Base-by-base conservation (phyloP, 441 rosid genomes). In the Adansonia gregorii region DNA sequence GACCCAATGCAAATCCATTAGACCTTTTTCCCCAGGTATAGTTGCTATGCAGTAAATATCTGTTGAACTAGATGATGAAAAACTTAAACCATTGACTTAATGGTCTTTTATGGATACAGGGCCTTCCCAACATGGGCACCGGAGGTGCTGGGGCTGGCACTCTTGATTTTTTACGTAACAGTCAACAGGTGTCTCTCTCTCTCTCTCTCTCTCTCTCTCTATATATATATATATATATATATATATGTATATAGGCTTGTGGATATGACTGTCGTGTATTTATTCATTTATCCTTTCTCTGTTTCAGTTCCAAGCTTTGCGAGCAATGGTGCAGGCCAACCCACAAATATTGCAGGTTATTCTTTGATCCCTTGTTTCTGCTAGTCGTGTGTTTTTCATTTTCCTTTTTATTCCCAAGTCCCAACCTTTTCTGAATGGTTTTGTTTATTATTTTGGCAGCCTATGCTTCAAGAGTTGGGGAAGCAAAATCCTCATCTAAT, bases 241-340 rank as follows among this genome's bases (percentile, higher is more conserved):
- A n/a, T n/a, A n/a, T n/a, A n/a, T 46, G 45, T 46, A 2, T 48
- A 43, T 56, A 20, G 12, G 2, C 45, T 52, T 8, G 67, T 46
- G n/a, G 17, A 11, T 51, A 3, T 43, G 63, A 46, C 74, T 24
- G 43, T n/a, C 43, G 6, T 20, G 59, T 51, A 49, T 55, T 5
- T 2, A 58, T 20, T 67, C 24, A 14, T 19, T 20, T 69, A 49
- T 15, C 63, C 58, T 20, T 4, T 56, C 24, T 67, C 6, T 85
- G 19, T 79, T 79, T 52, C 85, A 95, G 99, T 93, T 95, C 81
- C 99, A 95, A 91, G 92, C 97, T 75, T 86, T 95, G 84, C 85
- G 98, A 72, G 87, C 96, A 43, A 93, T 95, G 98, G 99, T 95
- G 78, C 99, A 92, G 80, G 93, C 99, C 56, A 93, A 93, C 79